Conservation (phyloP, 2,329 filamentous ascomycete genomes). For the Diaporthe ilicicola region DNA sequence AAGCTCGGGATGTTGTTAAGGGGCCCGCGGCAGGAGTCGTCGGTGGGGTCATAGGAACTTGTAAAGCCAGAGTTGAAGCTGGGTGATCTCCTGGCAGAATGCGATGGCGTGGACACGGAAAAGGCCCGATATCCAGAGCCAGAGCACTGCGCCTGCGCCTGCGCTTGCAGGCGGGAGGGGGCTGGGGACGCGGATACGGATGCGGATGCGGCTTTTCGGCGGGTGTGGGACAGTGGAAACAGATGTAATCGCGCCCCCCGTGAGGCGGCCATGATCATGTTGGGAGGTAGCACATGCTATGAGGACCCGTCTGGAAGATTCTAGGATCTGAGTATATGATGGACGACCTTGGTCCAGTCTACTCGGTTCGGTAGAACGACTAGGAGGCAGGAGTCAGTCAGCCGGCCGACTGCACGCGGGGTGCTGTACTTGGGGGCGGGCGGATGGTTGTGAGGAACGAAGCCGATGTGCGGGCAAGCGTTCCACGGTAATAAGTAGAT, state of each 20-base stretch:
- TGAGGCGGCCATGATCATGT: conserved; percentile 31
- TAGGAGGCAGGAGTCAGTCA: neutral
- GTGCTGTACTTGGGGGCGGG: neutral
- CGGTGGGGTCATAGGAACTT: conserved; percentile 65
- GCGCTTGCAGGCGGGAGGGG: conserved; percentile 10
- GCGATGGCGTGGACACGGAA: conserved; percentile 41
- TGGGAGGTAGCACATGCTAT: conserved; percentile 26
- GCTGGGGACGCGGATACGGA: neutral
- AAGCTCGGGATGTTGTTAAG: conserved; percentile 67
- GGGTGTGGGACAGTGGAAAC: conserved; percentile 30
- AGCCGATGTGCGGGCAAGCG: neutral
- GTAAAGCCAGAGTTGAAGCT: conserved; percentile 67
- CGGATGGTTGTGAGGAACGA: neutral
- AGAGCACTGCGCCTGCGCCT: neutral
- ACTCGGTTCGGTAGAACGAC: neutral
- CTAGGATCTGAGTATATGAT: neutral
- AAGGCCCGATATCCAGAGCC: conserved; percentile 36
- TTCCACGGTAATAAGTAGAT: neutral
- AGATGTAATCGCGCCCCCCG: conserved; percentile 32
- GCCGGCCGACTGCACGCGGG: neutral
- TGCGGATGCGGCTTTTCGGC: conserved; percentile 11
- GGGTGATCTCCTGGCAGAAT: conserved; percentile 49
- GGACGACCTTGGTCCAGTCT: neutral
- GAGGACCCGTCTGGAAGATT: neutral
- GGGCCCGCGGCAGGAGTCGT: conserved; percentile 63